Evolutionary conservation across 345 rosid species (phyloP).

Genomic region (Anacardium occidentale): DNA sequence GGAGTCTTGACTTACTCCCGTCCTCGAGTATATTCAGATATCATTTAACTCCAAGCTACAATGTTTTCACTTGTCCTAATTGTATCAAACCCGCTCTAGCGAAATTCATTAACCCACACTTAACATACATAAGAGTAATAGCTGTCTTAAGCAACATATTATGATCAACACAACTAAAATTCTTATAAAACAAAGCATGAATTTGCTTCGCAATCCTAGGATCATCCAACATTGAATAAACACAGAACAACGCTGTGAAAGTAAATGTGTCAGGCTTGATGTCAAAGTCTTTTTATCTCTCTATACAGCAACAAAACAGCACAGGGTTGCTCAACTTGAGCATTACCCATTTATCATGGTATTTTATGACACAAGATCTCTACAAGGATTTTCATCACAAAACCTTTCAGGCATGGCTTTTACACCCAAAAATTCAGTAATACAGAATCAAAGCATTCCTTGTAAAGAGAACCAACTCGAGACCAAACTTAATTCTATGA

Average conservation of each 20-base stretch:
- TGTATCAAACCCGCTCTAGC: too few relatives aligned
- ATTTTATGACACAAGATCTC: slow-evolving; percentile 43
- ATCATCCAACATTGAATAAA: slow-evolving; percentile 28
- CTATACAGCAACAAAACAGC: slow-evolving; percentile 19
- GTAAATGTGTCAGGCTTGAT: slow-evolving; percentile 40
- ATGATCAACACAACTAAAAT: slow-evolving; percentile 19
- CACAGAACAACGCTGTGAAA: slow-evolving; percentile 34
- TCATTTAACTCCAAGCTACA: too few relatives aligned
- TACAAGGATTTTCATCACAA: slow-evolving; percentile 38
- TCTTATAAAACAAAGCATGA: slow-evolving; percentile 32
- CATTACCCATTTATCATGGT: slow-evolving; percentile 40
- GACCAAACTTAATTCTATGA: slow-evolving; percentile 15
- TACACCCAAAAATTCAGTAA: slow-evolving; percentile 19
- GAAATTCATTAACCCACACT: too few relatives aligned
- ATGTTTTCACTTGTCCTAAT: too few relatives aligned
- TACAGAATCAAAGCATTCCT: slow-evolving; percentile 37
- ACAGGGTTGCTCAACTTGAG: slow-evolving; percentile 17
- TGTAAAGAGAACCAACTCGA: slow-evolving; percentile 32
- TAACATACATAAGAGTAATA: too few relatives aligned
- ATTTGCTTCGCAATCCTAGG: slow-evolving; percentile 30
- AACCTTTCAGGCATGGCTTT: slow-evolving; percentile 28
- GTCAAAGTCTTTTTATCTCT: slow-evolving; percentile 25
- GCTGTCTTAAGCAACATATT: not conserved
- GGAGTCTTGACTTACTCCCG: too few relatives aligned
- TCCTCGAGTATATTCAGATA: too few relatives aligned